phyloP scores from a whole-genome alignment of 23 red algal genomes.

The Gracilaria vermiculophylla region DNA sequence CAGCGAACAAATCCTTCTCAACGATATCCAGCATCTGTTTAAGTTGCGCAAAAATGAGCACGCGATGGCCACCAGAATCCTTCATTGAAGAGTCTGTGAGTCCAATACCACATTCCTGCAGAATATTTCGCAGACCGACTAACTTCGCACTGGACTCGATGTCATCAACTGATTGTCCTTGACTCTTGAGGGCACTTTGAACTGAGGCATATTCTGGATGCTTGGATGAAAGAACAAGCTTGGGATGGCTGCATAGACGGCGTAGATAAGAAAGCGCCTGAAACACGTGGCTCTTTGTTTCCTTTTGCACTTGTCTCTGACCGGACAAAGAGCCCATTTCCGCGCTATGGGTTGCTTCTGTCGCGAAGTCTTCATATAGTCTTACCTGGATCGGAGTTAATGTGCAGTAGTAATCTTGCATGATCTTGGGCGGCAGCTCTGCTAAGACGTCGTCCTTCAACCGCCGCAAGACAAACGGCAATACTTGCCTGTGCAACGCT shows the following conservation, averaged over 20 bases:
- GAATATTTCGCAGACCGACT: constrained; percentile 65
- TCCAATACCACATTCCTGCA: constrained; percentile 86
- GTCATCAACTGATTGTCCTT: constrained; percentile 58
- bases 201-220: constrained; percentile 47
- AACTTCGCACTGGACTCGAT: constrained; percentile 82
- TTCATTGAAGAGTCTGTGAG: not conserved
- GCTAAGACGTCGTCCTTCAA: constrained; percentile 94
- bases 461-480: constrained; percentile 92
- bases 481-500: constrained; percentile 91
- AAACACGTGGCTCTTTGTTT: constrained; percentile 54
- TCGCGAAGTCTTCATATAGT: constrained; percentile 85
- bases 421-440: constrained; percentile 96
- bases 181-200: constrained; percentile 9
- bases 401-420: constrained; percentile 92
- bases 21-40: constrained; percentile 92
- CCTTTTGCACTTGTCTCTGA: not conserved
- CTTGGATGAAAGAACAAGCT: constrained; percentile 65
- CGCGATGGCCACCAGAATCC: constrained; percentile 79
- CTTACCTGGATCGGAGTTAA: constrained; percentile 79
- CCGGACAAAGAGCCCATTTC: not conserved
- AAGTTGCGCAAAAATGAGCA: constrained; percentile 94
- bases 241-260: constrained; percentile 86
- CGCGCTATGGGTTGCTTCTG: not conserved
- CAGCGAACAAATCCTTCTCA: constrained; percentile 82
- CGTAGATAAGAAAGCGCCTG: constrained; percentile 77